These are phyloP conservation scores for Musa beccarii DNA, from an alignment of 176 grass and related monocot genomes.

Conservation along the genomic window DNA sequence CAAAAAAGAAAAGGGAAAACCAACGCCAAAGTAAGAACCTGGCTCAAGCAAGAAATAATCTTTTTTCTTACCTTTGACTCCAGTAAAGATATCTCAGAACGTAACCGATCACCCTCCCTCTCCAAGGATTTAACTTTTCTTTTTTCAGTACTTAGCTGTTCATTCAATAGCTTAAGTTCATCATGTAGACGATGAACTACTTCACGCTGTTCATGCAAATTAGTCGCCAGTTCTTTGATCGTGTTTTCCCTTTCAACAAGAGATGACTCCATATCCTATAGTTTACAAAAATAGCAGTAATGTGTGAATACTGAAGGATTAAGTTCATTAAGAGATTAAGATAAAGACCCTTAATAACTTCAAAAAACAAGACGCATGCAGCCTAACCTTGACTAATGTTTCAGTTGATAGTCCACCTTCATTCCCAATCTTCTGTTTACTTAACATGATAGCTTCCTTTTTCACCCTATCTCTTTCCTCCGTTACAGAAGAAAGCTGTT, in stretches of 20 bases:
- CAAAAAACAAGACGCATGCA: constrained; percentile 5
- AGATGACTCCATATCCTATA: constrained; percentile 54
- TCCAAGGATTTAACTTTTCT: constrained; percentile 83
- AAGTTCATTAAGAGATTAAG: constrained; percentile 1
- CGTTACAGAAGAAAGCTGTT: constrained; percentile 72
- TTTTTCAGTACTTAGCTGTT: constrained; percentile 67
- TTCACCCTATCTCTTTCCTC: constrained; percentile 80
- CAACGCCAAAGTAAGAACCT: neutral
- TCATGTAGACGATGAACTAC: constrained; percentile 52
- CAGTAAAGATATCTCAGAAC: constrained; percentile 67
- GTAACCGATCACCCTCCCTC: constrained; percentile 82
- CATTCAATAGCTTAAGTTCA: constrained; percentile 63
- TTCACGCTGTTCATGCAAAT: constrained; percentile 55
- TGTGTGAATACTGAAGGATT: constrained; percentile 1
- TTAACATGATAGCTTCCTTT: constrained; percentile 32
- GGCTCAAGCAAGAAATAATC: neutral
- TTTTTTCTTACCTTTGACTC: constrained; percentile 68
- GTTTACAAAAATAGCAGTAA: constrained; percentile 9
- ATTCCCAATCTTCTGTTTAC: constrained; percentile 36
- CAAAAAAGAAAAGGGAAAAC: neutral
- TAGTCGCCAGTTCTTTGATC: constrained; percentile 60
- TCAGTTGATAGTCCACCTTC: constrained; percentile 25
- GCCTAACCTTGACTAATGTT: constrained; percentile 39
- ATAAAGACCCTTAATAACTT: constrained; percentile 6
- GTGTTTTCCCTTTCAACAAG: constrained; percentile 52